Base-by-base conservation (phyloP, 2,329 filamentous ascomycete genomes). In the Talaromyces funiculosus region DNA sequence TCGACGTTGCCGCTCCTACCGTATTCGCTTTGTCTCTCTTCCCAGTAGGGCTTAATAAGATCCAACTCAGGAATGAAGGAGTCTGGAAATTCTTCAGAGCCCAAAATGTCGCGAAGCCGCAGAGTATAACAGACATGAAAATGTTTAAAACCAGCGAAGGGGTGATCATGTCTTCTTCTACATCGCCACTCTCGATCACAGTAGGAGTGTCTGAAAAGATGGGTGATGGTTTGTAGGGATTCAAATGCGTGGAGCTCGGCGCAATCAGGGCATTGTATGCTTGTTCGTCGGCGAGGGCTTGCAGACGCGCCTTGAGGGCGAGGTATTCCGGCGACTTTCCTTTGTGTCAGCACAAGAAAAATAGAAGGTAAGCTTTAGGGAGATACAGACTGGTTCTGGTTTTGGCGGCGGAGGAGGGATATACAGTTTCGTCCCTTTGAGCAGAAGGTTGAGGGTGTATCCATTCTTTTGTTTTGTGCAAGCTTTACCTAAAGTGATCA, bases 301-400 rank as follows among this genome's bases (percentile, higher is more conserved):
- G 90, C 20, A 99, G 85, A 16, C 88, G 86, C 24, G 86, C 86
- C 91, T 97, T 97, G 1, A 96, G 80, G 6, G 87, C 88, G 73
- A 90, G 90, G 78, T 93, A 97, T 76, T 96, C 89, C 7, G 86
- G 79, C 0, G 61, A 40, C 61, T 62, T 18, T 51, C 22, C 29
- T 16, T 33, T 12, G 12, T 12, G 22, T 37, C 3, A 35, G 53
- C 12, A 31, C 20, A 58, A 53, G 22, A 38, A n/a, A 10, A n/a
- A n/a, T n/a, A n/a, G n/a, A n/a, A n/a, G 5, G 26, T 10, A 14
- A 12, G 31, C 10, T 12, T 40, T 12, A 8, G 18, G 10, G 35
- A 43, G 20, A 16, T 20, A 33, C 4, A 78, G 84, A 93, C 90
- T 12, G 88, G 89, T 70, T 92, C 87, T 2, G 86, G 83, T 71